Evolutionary conservation across 75 land plant genomes (phyloP).

Genomic region (Sequoiadendron giganteum): DNA sequence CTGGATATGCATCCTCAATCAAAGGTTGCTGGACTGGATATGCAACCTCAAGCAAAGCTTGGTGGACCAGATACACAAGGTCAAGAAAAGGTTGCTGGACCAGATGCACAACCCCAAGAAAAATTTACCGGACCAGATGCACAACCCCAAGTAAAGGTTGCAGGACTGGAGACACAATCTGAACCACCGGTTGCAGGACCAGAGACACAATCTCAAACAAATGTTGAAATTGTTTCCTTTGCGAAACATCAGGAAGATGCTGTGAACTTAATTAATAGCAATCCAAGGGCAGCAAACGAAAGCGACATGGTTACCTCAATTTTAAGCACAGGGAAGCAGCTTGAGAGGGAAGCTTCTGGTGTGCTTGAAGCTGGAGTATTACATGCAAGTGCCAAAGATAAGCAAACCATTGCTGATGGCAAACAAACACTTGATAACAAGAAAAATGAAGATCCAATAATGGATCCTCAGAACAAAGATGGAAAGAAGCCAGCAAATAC

Average conservation of each 20-base stretch:
- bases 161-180: neutral
- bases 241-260: constrained; percentile 12
- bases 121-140: neutral
- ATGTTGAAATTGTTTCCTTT: constrained; percentile 8
- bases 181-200: neutral
- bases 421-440: constrained; percentile 2
- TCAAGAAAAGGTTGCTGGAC: neutral
- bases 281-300: constrained; percentile 9
- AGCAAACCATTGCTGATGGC: neutral
- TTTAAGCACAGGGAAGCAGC: constrained; percentile 11
- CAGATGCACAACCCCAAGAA: neutral
- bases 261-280: neutral
- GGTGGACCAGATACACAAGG: constrained; percentile 7
- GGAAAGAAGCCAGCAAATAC: constrained; percentile 5
- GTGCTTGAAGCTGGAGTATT: constrained; percentile 19
- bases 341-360: constrained; percentile 18
- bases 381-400: constrained; percentile 20
- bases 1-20: constrained; percentile 4
- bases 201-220: constrained; percentile 9
- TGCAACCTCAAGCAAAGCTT: neutral
- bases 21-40: neutral
- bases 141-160: constrained; percentile 9
- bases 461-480: constrained; percentile 12
- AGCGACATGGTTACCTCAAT: constrained; percentile 11
- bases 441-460: neutral